These are phyloP conservation scores for Colletotrichum graminicola DNA, from an alignment of 2,329 filamentous ascomycete genomes.

Conservation along the genomic window DNA sequence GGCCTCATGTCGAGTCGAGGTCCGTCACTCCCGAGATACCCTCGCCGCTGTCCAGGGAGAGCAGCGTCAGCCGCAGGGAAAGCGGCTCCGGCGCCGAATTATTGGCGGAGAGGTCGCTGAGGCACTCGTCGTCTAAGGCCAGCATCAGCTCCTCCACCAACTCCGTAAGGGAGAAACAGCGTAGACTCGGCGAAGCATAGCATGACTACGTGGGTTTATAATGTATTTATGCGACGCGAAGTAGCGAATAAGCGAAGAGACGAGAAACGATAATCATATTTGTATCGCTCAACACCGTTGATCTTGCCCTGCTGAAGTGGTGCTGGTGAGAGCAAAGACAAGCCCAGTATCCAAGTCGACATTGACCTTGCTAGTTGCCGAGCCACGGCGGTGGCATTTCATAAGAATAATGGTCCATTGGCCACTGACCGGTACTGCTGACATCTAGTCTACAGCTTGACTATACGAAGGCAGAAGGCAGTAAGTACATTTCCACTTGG, in stretches of 20 bases:
- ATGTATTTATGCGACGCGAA: conserved; percentile 33
- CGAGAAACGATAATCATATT: conserved; percentile 28
- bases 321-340: neutral
- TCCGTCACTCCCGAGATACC: conserved; percentile 68
- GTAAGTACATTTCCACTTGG: neutral
- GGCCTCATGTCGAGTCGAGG: conserved; percentile 61
- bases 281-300: neutral
- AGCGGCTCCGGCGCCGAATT: conserved; percentile 29
- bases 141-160: conserved; percentile 34
- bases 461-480: neutral
- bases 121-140: conserved; percentile 37
- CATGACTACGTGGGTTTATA: conserved; percentile 10
- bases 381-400: neutral
- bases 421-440: neutral
- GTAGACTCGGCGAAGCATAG: conserved; percentile 32
- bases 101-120: conserved; percentile 30
- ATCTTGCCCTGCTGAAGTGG: no score
- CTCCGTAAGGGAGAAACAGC: conserved; percentile 36
- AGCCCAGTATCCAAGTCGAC: neutral
- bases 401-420: neutral
- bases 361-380: conserved; percentile 1
- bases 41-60: conserved; percentile 65
- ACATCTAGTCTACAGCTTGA: neutral
- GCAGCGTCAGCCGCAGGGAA: conserved; percentile 50
- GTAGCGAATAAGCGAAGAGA: conserved; percentile 29